Evolutionary conservation across 2,329 filamentous ascomycete species (phyloP).

Genomic region (Ascosphaera apis): DNA sequence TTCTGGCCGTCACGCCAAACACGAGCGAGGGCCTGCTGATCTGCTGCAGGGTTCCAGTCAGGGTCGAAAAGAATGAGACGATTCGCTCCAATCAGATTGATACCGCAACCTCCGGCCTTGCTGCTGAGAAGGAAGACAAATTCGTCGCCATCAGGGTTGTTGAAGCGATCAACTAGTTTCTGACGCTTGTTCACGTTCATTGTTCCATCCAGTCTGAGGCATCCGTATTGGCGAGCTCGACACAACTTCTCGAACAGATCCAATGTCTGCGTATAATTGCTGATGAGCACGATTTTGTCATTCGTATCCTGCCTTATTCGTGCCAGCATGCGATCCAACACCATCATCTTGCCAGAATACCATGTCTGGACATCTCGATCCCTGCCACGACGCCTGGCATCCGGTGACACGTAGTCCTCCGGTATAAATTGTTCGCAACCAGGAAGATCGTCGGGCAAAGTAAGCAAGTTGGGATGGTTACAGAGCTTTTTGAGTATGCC

Average conservation of each 20-base stretch:
- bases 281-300: conserved; percentile 97
- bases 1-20: conserved; percentile 98
- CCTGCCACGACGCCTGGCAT: conserved; percentile 60
- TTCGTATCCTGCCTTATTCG: conserved; percentile 90
- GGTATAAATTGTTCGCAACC: conserved; percentile 66
- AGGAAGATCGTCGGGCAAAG: conserved; percentile 60
- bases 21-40: conserved; percentile 88
- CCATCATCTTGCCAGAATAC: conserved; percentile 97
- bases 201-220: conserved; percentile 73
- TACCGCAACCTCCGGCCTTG: conserved; percentile 88
- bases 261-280: conserved; percentile 90
- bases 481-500: conserved; percentile 94
- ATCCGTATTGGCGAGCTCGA: conserved; percentile 62
- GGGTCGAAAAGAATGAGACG: conserved; percentile 90
- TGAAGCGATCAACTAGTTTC: conserved; percentile 95
- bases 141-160: conserved; percentile 70
- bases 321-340: conserved; percentile 92
- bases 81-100: conserved; percentile 88
- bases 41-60: conserved; percentile 92
- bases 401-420: conserved; percentile 70
- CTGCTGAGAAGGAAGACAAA: conserved; percentile 92
- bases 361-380: conserved; percentile 83
- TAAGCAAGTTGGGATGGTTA: conserved; percentile 87
- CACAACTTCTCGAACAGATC: conserved; percentile 88
- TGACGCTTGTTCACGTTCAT: conserved; percentile 97